phyloP scores from a whole-genome alignment of 495 filamentous ascomycete genomes.

The Alectoria sarmentosa region DNA sequence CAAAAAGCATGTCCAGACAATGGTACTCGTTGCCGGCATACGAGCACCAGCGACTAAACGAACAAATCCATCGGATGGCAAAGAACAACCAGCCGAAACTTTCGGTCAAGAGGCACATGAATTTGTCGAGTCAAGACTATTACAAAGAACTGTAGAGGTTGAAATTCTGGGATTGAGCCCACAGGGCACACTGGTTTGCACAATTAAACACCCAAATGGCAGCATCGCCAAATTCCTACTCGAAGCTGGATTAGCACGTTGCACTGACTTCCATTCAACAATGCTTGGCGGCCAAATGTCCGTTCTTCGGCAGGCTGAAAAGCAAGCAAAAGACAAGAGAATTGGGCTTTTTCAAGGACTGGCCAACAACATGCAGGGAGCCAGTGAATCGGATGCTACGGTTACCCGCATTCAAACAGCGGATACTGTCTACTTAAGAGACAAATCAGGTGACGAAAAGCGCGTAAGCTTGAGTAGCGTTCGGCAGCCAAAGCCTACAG shows the following conservation, averaged over 20 bases:
- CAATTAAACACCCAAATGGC: constrained; percentile 77
- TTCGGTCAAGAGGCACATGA: constrained; percentile 77
- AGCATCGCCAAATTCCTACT: constrained; percentile 87
- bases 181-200: constrained; percentile 74
- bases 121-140: constrained; percentile 75
- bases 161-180: constrained; percentile 78
- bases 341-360: constrained; percentile 72
- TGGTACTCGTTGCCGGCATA: constrained; percentile 85
- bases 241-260: constrained; percentile 80
- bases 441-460: constrained; percentile 77
- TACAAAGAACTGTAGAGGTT: constrained; percentile 79
- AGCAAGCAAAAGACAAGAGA: constrained; percentile 65
- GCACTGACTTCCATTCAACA: constrained; percentile 89
- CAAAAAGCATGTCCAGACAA: constrained; percentile 72
- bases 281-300: constrained; percentile 84
- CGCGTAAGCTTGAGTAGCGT: constrained; percentile 88
- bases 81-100: constrained; percentile 76
- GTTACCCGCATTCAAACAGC: constrained; percentile 81
- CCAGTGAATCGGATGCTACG: constrained; percentile 62
- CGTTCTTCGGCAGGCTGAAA: constrained; percentile 77
- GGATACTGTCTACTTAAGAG: constrained; percentile 80
- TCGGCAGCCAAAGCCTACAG: constrained; percentile 77
- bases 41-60: constrained; percentile 80
- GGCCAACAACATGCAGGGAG: constrained; percentile 52
- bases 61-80: constrained; percentile 63